phyloP scores from a whole-genome alignment of 257 asterid genomes.

The Solanum pennellii region DNA sequence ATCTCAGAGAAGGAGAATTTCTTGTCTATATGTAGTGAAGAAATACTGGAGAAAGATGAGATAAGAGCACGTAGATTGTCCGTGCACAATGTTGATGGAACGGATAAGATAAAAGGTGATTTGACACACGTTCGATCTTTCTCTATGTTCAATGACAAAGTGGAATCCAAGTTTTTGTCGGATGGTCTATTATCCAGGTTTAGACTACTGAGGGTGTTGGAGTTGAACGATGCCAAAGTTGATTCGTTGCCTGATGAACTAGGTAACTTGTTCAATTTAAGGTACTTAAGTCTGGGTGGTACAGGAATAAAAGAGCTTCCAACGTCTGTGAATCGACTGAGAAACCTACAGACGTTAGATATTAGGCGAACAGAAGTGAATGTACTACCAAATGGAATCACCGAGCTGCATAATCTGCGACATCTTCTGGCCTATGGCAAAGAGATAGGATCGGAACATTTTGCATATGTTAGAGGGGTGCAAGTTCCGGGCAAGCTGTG shows the following conservation, averaged over 20 bases:
- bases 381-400: slow-evolving; percentile 15
- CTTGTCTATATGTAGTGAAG: slow-evolving; percentile 6
- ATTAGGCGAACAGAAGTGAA: slow-evolving; percentile 3
- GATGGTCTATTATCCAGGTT: not conserved
- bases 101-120: not conserved
- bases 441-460: not conserved
- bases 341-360: slow-evolving; percentile 11
- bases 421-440: slow-evolving; percentile 26
- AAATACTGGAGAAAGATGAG: not conserved
- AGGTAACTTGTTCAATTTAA: slow-evolving; percentile 17
- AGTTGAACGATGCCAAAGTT: slow-evolving; percentile 15
- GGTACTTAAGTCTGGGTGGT: slow-evolving; percentile 24
- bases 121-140: slow-evolving; percentile 16
- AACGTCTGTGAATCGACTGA: slow-evolving; percentile 1
- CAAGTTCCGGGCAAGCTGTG: slow-evolving; percentile 8
- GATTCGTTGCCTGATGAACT: slow-evolving; percentile 14
- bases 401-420: slow-evolving; percentile 17
- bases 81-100: not conserved
- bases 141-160: slow-evolving; percentile 9
- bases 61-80: slow-evolving; percentile 23
- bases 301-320: slow-evolving; percentile 32
- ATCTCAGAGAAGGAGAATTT: slow-evolving; percentile 18
- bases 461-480: slow-evolving; percentile 9
- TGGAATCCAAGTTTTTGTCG: not conserved
- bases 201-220: slow-evolving; percentile 16